Base-by-base conservation (phyloP, 1,139 yeast genomes). In the Geotrichum aggregatum region DNA sequence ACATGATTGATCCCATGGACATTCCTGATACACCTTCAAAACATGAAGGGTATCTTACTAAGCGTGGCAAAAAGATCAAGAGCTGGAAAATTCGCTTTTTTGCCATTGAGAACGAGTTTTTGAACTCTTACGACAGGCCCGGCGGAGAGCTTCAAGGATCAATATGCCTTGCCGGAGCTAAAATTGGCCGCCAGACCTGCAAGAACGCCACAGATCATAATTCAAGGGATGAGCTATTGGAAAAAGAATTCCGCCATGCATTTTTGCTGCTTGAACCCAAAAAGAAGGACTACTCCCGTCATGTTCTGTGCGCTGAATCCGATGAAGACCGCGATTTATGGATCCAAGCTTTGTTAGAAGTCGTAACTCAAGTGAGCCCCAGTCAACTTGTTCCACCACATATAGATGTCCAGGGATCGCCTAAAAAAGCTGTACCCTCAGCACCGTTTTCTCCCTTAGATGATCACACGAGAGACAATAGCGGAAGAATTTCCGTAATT, bases 261-360 rank as follows among this genome's bases (percentile, higher is more conserved):
- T 84, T 88, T 63, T 74, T 84, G 41, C 72, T 88, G 1, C 74
- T 80, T 70, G 96, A 87, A 64, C 76, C 79, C 4, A 78, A 77
- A 57, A 81, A 79, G 60, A 66, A 72, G 48, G 75, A 80, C 26
- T 77, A 79, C 50, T 77, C 80, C 1, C 82, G 81, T 54, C 89
- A 86, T 65, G 78, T 83, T 52, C 76, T 89, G 55, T 88, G 95
- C 69, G 88, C 95, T 1, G 96, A 89, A 66, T 80, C 85, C 1
- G 87, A 85, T 50, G 76, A 73, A 31, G 96, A 87, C 62, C 78
- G 96, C 51, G 95, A 87, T 60, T 76, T 75, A 3, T 87, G 96
- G 96, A 79, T 84, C 24, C 74, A 78, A 19, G 76, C 79, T 1
- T 69, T 85, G 58, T 73, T 82, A 44, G 83, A 78, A 54, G 74